These are phyloP conservation scores for Penicillium psychrofluorescens DNA, from an alignment of 495 filamentous ascomycete species.

Conservation along the genomic window DNA sequence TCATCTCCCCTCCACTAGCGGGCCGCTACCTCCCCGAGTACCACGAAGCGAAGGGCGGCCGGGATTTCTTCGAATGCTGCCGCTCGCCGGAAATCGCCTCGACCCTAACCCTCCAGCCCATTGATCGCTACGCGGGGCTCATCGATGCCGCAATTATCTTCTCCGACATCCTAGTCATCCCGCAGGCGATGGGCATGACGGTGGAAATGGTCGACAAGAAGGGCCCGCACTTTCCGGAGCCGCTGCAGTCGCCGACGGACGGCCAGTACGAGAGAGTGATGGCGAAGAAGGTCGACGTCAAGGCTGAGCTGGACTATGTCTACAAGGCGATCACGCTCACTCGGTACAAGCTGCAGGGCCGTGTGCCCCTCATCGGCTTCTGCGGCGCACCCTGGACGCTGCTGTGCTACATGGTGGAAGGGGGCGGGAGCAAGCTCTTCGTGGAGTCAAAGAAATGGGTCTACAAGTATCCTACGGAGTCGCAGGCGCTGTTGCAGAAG, in stretches of 20 bases:
- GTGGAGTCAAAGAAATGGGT: constrained; percentile 90
- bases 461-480: constrained; percentile 77
- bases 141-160: constrained; percentile 98
- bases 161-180: constrained; percentile 95
- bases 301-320: constrained; percentile 80
- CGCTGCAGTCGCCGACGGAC: constrained; percentile 68
- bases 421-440: constrained; percentile 90
- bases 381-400: constrained; percentile 96
- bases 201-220: constrained; percentile 97
- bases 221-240: constrained; percentile 87
- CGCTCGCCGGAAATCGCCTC: constrained; percentile 87
- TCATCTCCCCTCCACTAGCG: constrained; percentile 42
- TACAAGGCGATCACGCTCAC: constrained; percentile 93
- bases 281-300: constrained; percentile 71
- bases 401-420: constrained; percentile 97
- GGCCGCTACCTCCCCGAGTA: constrained; percentile 98
- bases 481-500: constrained; percentile 76
- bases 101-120: constrained; percentile 83
- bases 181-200: constrained; percentile 93
- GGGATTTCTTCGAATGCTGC: constrained; percentile 97
- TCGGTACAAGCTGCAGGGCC: constrained; percentile 74
- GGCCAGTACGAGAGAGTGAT: constrained; percentile 74
- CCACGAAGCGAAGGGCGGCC: constrained; percentile 79
- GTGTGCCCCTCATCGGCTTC: constrained; percentile 94
- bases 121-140: constrained; percentile 82